phyloP scores from a whole-genome alignment of 257 asterid genomes.

The Solanum arcanum region DNA sequence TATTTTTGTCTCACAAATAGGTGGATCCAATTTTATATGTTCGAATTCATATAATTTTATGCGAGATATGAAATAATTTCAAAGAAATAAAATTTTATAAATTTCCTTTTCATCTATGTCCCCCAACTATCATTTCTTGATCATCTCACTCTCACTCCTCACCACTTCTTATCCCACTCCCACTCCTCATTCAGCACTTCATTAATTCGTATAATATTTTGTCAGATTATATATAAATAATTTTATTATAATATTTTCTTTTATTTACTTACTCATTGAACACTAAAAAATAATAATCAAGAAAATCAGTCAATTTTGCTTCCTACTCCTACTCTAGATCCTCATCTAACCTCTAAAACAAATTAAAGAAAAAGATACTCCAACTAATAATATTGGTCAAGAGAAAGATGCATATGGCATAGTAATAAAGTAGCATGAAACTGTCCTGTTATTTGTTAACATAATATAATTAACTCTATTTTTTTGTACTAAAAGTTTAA shows the following conservation, averaged over 20 bases:
- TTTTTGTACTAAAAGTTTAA: neutral
- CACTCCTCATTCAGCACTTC: neutral
- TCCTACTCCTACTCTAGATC: neutral
- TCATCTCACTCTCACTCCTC: neutral
- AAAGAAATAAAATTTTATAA: too few relatives aligned
- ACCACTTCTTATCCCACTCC: neutral
- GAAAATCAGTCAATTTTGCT: neutral
- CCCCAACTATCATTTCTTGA: neutral
- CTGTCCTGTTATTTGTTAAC: neutral
- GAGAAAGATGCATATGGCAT: neutral
- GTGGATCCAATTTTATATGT: neutral
- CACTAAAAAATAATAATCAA: neutral
- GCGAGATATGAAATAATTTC: too few relatives aligned
- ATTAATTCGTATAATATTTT: neutral
- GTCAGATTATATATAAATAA: too few relatives aligned
- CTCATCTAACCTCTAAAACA: neutral
- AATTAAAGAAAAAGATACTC: neutral
- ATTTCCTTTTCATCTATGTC: too few relatives aligned
- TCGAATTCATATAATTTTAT: neutral
- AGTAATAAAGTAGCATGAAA: neutral
- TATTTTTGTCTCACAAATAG: neutral
- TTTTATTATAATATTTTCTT: too few relatives aligned
- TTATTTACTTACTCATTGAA: neutral
- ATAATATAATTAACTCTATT: neutral
- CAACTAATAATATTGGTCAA: neutral